Percentiles rank a stretch among this genome's conserved stretches.
Conservation (phyloP, 1,284 basidiomycete genomes). For the Trametes versicolor region DNA sequence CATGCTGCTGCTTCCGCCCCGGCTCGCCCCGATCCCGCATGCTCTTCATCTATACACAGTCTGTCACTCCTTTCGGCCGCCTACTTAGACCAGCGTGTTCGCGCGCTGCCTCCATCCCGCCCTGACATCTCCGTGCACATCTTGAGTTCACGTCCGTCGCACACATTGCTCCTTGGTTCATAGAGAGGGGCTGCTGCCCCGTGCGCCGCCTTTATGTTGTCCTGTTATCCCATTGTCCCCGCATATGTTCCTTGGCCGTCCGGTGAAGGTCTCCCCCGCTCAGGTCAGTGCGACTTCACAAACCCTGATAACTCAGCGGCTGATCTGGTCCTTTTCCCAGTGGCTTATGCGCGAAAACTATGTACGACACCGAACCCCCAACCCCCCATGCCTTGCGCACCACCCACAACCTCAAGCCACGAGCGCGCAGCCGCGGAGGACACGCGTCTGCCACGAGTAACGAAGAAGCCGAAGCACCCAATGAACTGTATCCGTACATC, state of each 20-base stretch:
- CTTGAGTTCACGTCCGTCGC: not conserved
- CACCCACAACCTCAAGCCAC: not conserved
- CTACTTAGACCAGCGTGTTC: slow-evolving; percentile 11
- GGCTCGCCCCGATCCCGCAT: not conserved
- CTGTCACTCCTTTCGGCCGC: slow-evolving; percentile 17
- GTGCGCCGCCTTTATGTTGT: not conserved
- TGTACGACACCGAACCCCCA: not conserved
- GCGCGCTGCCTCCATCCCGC: slow-evolving; percentile 2
- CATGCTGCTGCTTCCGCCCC: not conserved
- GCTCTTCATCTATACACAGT: slow-evolving; percentile 14
- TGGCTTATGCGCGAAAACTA: too few relatives aligned
- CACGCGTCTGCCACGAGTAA: slow-evolving; percentile 10
- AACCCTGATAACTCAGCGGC: too few relatives aligned
- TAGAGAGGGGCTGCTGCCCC: slow-evolving; percentile 7
- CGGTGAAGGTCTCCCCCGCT: not conserved
- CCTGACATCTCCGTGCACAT: not conserved
- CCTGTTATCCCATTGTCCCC: too few relatives aligned
- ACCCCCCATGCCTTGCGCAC: not conserved
- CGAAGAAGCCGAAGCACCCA: slow-evolving; percentile 23
- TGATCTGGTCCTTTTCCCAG: too few relatives aligned
- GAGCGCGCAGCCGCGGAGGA: not conserved
- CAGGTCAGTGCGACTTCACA: too few relatives aligned
- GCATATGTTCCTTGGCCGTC: not conserved
- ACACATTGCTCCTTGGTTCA: slow-evolving; percentile 6
- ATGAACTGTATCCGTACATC: slow-evolving; percentile 22